Base-by-base conservation (phyloP, 1,284 basidiomycete genomes). In the Microbotryomycetes sp. region DNA sequence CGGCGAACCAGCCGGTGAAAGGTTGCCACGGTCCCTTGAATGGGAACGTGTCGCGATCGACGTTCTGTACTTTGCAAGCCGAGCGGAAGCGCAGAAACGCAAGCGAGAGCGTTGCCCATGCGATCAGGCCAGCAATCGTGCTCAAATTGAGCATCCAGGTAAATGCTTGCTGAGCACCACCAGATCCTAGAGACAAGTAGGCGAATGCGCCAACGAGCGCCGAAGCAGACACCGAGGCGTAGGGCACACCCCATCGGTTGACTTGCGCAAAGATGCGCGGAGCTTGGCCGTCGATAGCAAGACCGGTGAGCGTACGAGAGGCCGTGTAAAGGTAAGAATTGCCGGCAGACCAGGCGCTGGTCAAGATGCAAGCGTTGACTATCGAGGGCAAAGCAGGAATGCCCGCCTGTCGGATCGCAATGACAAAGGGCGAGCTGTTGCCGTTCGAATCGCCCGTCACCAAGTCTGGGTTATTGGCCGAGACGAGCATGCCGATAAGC, bases 331-430 rank as follows among this genome's bases (percentile, higher is more conserved):
- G 50, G 60, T 73, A 67, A 1, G 9, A 5, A 18, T 53, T 53
- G 3, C 29, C 52, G 6, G 73, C 71, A 5, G 67, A 70, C 80
- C 91, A 89, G 2, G 90, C 90, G 54, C 85, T 82, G 30, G 85
- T 83, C 57, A 88, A 78, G 35, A 89, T 74, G 53, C 78, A 76
- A 24, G 80, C 79, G 67, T 88, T 88, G 74, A 88, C 79, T 67
- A 88, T 81, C 61, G 82, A 81, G 5, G 85, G 84, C 26, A 87
- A 79, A n/a, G 30, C 49, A 75, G 81, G 83, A 75, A 91, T 84
- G 6, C 88, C 87, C 1, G 89, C 86, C 56, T 81, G 81, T 51
- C 78, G 79, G 72, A 92, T 86, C 15, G 88, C 90, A 68, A 92
- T 88, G 60, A 92, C 89, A 75, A 87, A 92, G 6, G 83, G 83